Conservation (phyloP, 306 rosid species). For the Corylus avellana region DNA sequence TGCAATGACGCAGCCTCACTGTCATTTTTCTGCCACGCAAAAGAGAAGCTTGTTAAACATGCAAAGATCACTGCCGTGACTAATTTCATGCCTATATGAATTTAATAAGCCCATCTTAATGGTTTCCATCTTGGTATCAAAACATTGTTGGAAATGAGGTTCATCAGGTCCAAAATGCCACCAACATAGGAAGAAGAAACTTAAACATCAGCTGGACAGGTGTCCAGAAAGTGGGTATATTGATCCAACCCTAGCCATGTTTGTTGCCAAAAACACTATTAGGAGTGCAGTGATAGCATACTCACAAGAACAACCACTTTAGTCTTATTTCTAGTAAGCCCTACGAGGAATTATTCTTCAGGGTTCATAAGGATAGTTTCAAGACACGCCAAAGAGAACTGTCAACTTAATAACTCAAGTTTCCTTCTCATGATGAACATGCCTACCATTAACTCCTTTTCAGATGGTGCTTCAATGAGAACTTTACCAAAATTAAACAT, state of each 20-base stretch:
- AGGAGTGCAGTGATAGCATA: background rate
- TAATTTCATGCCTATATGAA: background rate
- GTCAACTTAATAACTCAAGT: background rate
- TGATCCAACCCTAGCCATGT: background rate
- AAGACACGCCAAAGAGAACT: background rate
- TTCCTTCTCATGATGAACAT: background rate
- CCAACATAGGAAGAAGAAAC: constrained; percentile 7
- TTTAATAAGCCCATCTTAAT: background rate
- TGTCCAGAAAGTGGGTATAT: background rate
- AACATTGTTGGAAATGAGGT: background rate
- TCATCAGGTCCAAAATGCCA: background rate
- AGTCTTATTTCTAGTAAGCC: background rate
- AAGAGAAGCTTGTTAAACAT: constrained; percentile 15
- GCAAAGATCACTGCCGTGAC: background rate
- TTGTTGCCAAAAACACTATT: background rate
- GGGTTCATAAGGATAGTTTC: background rate
- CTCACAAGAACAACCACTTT: background rate
- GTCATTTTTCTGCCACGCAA: constrained; percentile 63
- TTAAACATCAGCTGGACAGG: background rate
- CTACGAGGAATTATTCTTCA: background rate
- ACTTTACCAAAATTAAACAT: constrained; percentile 18
- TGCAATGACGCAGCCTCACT: constrained; percentile 68
- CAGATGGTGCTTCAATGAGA: background rate
- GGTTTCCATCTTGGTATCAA: constrained; percentile 9
- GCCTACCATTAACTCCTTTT: background rate